These are phyloP conservation scores for Nicotiana paniculata DNA, from an alignment of 257 asterid genomes.

Conservation along the genomic window DNA sequence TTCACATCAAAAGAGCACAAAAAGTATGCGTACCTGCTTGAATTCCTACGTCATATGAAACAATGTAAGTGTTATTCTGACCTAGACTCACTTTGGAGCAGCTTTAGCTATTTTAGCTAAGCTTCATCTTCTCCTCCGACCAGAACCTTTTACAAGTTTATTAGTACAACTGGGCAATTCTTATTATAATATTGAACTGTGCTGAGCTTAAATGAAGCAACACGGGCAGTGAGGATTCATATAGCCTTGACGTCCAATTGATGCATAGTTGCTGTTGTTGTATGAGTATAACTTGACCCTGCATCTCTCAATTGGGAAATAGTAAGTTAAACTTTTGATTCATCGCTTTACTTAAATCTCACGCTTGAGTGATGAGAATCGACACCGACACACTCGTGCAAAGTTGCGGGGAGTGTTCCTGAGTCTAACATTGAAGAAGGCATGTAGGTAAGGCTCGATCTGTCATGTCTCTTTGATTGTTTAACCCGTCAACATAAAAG, in stretches of 20 bases:
- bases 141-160: neutral
- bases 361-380: conserved; percentile 2
- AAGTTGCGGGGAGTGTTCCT: neutral
- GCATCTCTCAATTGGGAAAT: neutral
- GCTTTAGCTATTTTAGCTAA: neutral
- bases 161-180: neutral
- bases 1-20: neutral
- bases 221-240: neutral
- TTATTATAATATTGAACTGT: neutral
- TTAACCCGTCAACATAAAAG: neutral
- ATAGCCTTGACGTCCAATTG: neutral
- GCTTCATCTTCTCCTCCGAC: neutral
- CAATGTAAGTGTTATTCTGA: neutral
- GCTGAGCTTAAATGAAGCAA: neutral
- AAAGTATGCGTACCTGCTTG: neutral
- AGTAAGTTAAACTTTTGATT: neutral
- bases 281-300: neutral
- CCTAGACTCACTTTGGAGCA: neutral
- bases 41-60: neutral
- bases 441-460: neutral
- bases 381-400: neutral
- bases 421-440: neutral
- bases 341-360: neutral
- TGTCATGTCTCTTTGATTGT: neutral
- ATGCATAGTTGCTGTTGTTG: neutral